These are phyloP conservation scores for Penicillium mononematosum DNA, from an alignment of 495 filamentous ascomycete species.

Conservation along the genomic window DNA sequence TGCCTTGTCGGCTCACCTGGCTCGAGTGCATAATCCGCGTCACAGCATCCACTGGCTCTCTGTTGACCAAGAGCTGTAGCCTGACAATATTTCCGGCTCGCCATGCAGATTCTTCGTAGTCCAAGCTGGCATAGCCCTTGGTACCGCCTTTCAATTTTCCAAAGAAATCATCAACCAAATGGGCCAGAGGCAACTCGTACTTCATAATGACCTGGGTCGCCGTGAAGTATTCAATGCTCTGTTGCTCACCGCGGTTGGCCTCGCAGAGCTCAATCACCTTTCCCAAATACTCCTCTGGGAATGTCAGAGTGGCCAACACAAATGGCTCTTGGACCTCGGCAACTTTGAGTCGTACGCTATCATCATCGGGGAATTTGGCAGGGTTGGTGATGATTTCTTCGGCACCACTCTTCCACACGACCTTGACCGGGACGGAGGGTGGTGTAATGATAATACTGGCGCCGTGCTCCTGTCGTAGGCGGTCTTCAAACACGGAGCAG, in stretches of 20 bases:
- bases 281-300: conserved; percentile 91
- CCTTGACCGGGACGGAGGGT: conserved; percentile 87
- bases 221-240: conserved; percentile 85
- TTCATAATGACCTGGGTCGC: conserved; percentile 94
- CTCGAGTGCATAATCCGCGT: conserved; percentile 79
- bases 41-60: conserved; percentile 90
- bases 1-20: conserved; percentile 72
- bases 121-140: conserved; percentile 78
- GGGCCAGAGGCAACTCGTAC: conserved; percentile 82
- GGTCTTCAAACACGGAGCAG: conserved; percentile 97
- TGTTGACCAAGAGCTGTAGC: conserved; percentile 91
- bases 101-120: conserved; percentile 95
- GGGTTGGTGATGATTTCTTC: conserved; percentile 80
- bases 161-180: conserved; percentile 95
- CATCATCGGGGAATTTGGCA: conserved; percentile 76
- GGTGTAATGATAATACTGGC: conserved; percentile 96
- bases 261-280: conserved; percentile 96
- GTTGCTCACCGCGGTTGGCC: conserved; percentile 79
- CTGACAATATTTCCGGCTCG: conserved; percentile 77
- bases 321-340: conserved; percentile 78
- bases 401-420: conserved; percentile 70
- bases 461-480: conserved; percentile 91
- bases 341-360: conserved; percentile 57
- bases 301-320: conserved; percentile 80
- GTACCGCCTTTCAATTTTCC: conserved; percentile 92